phyloP scores from a whole-genome alignment of 108 stramenopile genomes.

The Skeletonema costatum region DNA sequence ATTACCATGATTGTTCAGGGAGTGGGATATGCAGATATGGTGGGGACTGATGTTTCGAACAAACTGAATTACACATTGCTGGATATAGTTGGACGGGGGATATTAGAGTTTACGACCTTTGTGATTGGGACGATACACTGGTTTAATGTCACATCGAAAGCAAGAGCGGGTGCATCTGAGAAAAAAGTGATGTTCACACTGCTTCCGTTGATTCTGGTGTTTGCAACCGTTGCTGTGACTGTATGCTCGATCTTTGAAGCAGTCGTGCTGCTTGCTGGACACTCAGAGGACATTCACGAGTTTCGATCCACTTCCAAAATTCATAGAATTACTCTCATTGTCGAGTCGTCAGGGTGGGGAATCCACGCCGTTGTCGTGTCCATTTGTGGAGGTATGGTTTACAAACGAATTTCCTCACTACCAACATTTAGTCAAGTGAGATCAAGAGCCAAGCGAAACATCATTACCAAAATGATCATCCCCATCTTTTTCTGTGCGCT shows the following conservation, averaged over 20 bases:
- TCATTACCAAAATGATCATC: slow-evolving; percentile 46
- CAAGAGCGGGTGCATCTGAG: slow-evolving; percentile 28
- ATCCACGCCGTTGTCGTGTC: slow-evolving; percentile 38
- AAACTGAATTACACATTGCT: slow-evolving; percentile 40
- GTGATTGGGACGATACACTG: slow-evolving; percentile 35
- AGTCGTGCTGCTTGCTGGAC: slow-evolving; percentile 16
- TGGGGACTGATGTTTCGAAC: slow-evolving; percentile 11
- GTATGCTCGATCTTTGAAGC: slow-evolving; percentile 26
- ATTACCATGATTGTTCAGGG: slow-evolving; percentile 33
- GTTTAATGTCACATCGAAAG: slow-evolving; percentile 25
- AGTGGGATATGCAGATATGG: slow-evolving; percentile 37
- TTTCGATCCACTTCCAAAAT: slow-evolving; percentile 28
- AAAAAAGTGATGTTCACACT: slow-evolving; percentile 25
- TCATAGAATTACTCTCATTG: slow-evolving; percentile 22
- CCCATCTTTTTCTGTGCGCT: slow-evolving; percentile 50
- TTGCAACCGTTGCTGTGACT: slow-evolving; percentile 20
- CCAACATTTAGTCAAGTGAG: slow-evolving; percentile 38
- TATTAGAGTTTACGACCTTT: slow-evolving; percentile 44
- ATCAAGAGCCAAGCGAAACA: slow-evolving; percentile 11
- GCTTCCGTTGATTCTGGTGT: slow-evolving; percentile 23
- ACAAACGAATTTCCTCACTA: slow-evolving; percentile 31
- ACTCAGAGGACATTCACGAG: slow-evolving; percentile 12
- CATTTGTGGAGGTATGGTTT: slow-evolving; percentile 24
- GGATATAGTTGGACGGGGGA: slow-evolving; percentile 50
- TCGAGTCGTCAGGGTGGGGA: slow-evolving; percentile 40